These are phyloP conservation scores for Oxytropis ochrocephala DNA, from an alignment of 306 rosid species.

Conservation along the genomic window DNA sequence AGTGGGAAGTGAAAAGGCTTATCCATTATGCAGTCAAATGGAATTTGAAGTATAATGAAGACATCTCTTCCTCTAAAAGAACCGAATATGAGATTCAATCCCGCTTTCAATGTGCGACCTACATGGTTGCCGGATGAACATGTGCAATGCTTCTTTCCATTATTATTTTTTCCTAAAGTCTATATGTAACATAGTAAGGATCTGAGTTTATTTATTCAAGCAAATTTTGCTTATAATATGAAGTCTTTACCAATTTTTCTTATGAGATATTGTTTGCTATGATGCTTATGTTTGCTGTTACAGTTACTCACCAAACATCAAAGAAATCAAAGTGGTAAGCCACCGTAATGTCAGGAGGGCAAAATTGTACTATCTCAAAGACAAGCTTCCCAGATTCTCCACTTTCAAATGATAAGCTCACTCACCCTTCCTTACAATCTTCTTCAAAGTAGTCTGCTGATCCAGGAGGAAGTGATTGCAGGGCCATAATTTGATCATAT, in stretches of 20 bases:
- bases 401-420: constrained; percentile 64
- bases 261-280: neutral
- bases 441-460: constrained; percentile 26
- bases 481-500: constrained; percentile 20
- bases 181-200: neutral
- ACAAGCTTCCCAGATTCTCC: constrained; percentile 94
- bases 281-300: constrained; percentile 17
- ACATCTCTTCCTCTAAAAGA: neutral
- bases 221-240: neutral
- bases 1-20: neutral
- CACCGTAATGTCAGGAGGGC: constrained; percentile 96
- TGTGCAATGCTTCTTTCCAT: neutral
- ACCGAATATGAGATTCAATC: neutral
- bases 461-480: constrained; percentile 6
- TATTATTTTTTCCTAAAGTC: neutral
- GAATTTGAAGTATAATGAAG: neutral
- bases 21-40: too few relatives aligned
- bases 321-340: constrained; percentile 67
- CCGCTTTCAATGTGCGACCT: neutral
- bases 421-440: neutral
- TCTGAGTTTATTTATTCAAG: neutral
- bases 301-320: constrained; percentile 95
- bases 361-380: constrained; percentile 74
- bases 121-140: neutral
- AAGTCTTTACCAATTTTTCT: neutral